Base-by-base conservation (phyloP, 2,329 filamentous ascomycete species). In the Chalaropsis ovoidea region DNA sequence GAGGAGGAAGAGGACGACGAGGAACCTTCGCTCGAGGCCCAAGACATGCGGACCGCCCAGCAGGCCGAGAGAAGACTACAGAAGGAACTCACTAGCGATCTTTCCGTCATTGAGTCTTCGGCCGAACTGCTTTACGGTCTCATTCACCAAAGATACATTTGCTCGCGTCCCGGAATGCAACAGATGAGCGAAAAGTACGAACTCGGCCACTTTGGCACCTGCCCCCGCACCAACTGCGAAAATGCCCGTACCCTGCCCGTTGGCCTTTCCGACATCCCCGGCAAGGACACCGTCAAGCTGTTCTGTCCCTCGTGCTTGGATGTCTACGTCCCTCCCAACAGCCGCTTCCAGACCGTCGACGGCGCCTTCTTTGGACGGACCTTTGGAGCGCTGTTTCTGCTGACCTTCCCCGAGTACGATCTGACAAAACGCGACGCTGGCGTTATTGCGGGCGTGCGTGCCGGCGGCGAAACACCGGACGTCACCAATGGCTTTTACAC, bases 131-230 rank as follows among this genome's bases (percentile, higher is more conserved):
- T 99, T 27, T 99, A 99, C 77, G 94, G 94, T 49, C 83, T 99
- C 67, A 99, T 99, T 75, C 94, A 99, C 77, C 94, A 97, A 76
- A 88, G 94, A 66, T 99, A 96, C 77, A 97, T 99, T 77, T 97
- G 92, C 72, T 96, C 92, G 27, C 84, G 94, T 67, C 90, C 90
- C 1, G 94, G 94, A 63, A 97, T 99, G 72, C 93, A 97, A 77
- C 92, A 96, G 75, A 99, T 99, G 94, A 90, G 92, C 69, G 94
- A 99, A 76, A 99, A 99, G 76, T 99, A 97, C 79, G 93, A 97
- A 76, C 82, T 95, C 61, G 89, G 92, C 68, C 93, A 99, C 78
- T 99, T 99, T 73, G 94, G 94, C 64, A 86, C 88, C 70, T 99
- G 94, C 75, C 94, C 94, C n/a, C 85, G 94, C 67, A 95, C 93